phyloP scores from a whole-genome alignment of 2,329 filamentous ascomycete genomes.

The Arthrobotrys iridis region DNA sequence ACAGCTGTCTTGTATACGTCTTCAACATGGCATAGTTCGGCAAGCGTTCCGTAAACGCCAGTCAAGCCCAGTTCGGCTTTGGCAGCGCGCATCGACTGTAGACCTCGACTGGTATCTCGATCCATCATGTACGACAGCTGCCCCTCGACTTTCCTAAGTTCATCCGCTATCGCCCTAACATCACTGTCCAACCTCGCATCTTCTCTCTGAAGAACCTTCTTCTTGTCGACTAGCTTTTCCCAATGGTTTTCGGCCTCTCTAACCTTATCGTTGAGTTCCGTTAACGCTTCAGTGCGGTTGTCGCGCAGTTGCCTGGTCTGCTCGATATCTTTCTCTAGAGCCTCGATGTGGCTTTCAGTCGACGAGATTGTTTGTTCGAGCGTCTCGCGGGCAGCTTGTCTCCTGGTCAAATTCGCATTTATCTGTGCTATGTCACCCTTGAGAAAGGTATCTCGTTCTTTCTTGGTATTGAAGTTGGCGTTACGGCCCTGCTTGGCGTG shows the following conservation, averaged over 20 bases:
- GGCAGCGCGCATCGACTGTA: conserved; percentile 85
- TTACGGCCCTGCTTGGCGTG: conserved; percentile 92
- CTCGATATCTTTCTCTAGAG: conserved; percentile 77
- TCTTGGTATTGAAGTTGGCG: conserved; percentile 85
- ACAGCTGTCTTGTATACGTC: conserved; percentile 88
- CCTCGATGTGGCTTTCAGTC: conserved; percentile 75
- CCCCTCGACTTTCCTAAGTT: conserved; percentile 80
- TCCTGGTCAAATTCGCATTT: conserved; percentile 77
- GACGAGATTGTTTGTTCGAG: conserved; percentile 82
- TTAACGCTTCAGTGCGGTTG: conserved; percentile 78
- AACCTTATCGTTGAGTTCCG: conserved; percentile 76
- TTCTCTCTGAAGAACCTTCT: conserved; percentile 86
- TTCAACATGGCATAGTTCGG: conserved; percentile 87
- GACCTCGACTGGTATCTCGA: conserved; percentile 81
- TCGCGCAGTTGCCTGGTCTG: conserved; percentile 77
- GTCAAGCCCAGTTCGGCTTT: conserved; percentile 81
- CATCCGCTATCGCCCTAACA: conserved; percentile 77
- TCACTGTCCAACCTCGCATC: conserved; percentile 86
- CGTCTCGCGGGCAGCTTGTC: conserved; percentile 85
- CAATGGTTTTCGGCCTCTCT: conserved; percentile 79
- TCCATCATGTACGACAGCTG: conserved; percentile 88
- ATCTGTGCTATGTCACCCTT: conserved; percentile 82
- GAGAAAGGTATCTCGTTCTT: conserved; percentile 85
- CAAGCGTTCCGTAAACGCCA: conserved; percentile 90
- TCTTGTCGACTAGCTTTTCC: conserved; percentile 83